Evolutionary conservation across 1,139 yeast species (phyloP).

Genomic region (Suhomyces panamericanus): DNA sequence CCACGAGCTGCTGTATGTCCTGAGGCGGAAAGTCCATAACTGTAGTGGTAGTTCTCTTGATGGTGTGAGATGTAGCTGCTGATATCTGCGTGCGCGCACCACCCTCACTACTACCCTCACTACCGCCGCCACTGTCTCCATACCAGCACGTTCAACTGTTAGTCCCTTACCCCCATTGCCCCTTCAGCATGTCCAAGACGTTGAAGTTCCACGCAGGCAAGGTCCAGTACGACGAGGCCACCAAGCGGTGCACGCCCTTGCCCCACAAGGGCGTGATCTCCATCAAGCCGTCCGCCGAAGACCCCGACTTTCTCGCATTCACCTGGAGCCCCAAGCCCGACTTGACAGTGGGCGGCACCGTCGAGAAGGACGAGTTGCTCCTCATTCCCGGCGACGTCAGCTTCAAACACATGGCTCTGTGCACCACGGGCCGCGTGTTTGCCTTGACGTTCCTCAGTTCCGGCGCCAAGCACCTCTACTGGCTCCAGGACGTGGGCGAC

Average conservation of each 20-base stretch:
- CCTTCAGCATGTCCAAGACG: slow-evolving; percentile 15
- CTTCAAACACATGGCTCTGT: slow-evolving; percentile 72
- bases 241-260: slow-evolving; percentile 71
- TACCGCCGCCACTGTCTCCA: not conserved
- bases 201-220: slow-evolving; percentile 82
- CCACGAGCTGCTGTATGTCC: slow-evolving; percentile 51
- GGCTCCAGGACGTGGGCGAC: slow-evolving; percentile 86
- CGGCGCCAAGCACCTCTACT: slow-evolving; percentile 80
- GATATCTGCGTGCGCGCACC: slow-evolving; percentile 10
- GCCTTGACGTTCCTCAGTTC: slow-evolving; percentile 80
- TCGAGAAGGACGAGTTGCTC: slow-evolving; percentile 66
- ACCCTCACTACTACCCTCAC: not conserved
- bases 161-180: no score
- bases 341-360: slow-evolving; percentile 28
- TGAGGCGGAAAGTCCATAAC: slow-evolving; percentile 65
- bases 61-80: no score
- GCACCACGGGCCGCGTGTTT: slow-evolving; percentile 82
- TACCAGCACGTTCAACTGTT: no score
- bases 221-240: slow-evolving; percentile 69
- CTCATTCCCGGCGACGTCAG: slow-evolving; percentile 92
- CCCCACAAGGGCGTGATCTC: slow-evolving; percentile 75
- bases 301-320: slow-evolving; percentile 47
- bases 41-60: no score
- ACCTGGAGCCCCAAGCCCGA: slow-evolving; percentile 43
- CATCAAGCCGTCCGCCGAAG: slow-evolving; percentile 61